These are phyloP conservation scores for Penicillium simplicissimum DNA, from an alignment of 495 filamentous ascomycete species.

Conservation along the genomic window DNA sequence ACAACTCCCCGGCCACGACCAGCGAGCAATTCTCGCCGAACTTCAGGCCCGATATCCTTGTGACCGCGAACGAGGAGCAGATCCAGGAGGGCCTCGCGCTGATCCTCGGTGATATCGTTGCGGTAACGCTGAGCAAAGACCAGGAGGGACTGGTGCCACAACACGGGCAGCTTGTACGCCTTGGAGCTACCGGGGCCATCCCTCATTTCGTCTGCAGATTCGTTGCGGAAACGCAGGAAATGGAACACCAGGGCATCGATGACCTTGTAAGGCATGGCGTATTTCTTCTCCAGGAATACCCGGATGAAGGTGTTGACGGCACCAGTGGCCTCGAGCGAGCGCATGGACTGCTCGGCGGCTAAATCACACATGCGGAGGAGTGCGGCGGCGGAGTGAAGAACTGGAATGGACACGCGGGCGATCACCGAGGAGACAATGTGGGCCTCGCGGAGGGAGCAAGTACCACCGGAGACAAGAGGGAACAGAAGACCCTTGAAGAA, in stretches of 20 bases:
- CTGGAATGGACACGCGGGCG: constrained; percentile 75
- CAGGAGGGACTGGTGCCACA: constrained; percentile 88
- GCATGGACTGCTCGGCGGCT: constrained; percentile 78
- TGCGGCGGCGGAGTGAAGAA: constrained; percentile 89
- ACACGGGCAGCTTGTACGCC: constrained; percentile 68
- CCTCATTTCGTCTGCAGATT: constrained; percentile 50
- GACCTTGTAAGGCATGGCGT: constrained; percentile 92
- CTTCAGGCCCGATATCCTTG: constrained; percentile 84
- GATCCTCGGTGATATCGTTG: constrained; percentile 91
- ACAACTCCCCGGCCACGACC: constrained; percentile 83
- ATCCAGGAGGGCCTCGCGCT: constrained; percentile 89
- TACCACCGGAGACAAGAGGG: constrained; percentile 73
- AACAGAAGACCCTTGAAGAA: constrained; percentile 98
- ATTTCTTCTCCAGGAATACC: constrained; percentile 91
- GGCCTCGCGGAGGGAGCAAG: constrained; percentile 86
- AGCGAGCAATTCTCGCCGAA: constrained; percentile 84
- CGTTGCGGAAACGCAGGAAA: constrained; percentile 81
- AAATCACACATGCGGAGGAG: constrained; percentile 91
- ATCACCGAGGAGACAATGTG: constrained; percentile 85
- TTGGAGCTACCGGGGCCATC: constrained; percentile 47
- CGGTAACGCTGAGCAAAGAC: constrained; percentile 92
- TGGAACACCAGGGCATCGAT: constrained; percentile 95
- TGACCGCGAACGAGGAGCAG: constrained; percentile 85
- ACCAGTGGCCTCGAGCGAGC: constrained; percentile 72
- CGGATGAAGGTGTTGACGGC: constrained; percentile 93